These are phyloP conservation scores for Populus trichocarpa DNA, from an alignment of 441 rosid species.

Conservation along the genomic window DNA sequence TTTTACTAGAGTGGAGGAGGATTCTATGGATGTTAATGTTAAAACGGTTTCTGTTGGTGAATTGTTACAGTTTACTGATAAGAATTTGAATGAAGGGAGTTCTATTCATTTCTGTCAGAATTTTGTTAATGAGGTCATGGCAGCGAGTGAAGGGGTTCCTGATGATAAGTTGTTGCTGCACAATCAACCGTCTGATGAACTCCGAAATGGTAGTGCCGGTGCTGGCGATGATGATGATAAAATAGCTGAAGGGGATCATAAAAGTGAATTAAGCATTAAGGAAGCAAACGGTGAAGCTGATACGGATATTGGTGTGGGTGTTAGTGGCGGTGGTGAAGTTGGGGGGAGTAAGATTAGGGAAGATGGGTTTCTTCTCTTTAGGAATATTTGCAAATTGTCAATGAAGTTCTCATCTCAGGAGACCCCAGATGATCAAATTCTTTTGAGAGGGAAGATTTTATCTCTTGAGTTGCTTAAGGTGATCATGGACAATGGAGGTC, in stretches of 20 bases:
- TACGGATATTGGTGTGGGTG: conserved; percentile 10
- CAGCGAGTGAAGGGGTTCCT: conserved; percentile 56
- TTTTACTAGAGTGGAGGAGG: conserved; percentile 71
- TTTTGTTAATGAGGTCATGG: conserved; percentile 63
- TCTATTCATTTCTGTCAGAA: conserved; percentile 74
- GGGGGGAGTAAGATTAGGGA: conserved; percentile 68
- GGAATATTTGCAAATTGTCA: conserved; percentile 83
- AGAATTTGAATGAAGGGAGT: conserved; percentile 85
- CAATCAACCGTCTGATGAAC: conserved; percentile 7
- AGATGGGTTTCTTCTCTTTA: conserved; percentile 79
- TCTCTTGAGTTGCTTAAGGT: conserved; percentile 92
- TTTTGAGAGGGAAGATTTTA: conserved; percentile 83
- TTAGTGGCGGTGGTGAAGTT: conserved; percentile 22
- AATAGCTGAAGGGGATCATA: background rate
- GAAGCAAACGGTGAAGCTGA: conserved; percentile 10
- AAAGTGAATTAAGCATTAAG: background rate
- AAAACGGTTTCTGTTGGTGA: conserved; percentile 62
- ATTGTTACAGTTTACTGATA: conserved; percentile 74
- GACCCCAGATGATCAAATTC: conserved; percentile 86
- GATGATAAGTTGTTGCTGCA: conserved; percentile 31
- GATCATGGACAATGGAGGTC: conserved; percentile 72
- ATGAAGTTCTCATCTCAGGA: conserved; percentile 93
- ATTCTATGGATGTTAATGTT: conserved; percentile 47
- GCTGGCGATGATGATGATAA: background rate
- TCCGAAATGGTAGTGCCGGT: conserved; percentile 33